phyloP scores from a whole-genome alignment of 345 rosid genomes.

The Rhizophora mangle region DNA sequence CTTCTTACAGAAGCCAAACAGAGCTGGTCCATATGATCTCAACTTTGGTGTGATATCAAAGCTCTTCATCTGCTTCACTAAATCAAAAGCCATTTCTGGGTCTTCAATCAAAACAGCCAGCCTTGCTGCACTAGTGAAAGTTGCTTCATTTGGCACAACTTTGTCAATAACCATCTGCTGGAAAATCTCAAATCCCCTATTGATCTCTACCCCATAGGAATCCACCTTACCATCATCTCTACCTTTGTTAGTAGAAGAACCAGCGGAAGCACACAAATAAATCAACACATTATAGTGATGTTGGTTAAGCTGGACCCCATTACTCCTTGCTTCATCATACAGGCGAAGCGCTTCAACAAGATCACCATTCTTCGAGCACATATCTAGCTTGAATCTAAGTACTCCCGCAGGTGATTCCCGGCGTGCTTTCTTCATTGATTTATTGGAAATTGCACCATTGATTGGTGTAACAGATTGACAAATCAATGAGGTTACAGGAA shows the following conservation, averaged over 20 bases:
- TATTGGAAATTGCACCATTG: conserved; percentile 33
- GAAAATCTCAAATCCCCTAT: conserved; percentile 79
- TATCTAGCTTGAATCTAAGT: conserved; percentile 53
- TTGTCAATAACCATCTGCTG: conserved; percentile 64
- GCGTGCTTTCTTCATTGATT: conserved; percentile 45
- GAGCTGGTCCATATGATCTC: conserved; percentile 84
- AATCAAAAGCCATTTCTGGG: conserved; percentile 84
- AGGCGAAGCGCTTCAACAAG: conserved; percentile 70
- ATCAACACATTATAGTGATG: conserved; percentile 73
- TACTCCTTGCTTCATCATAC: conserved; percentile 67
- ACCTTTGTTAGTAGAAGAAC: conserved; percentile 27
- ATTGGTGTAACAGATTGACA: conserved; percentile 29
- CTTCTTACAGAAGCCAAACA: conserved; percentile 70
- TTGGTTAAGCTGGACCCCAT: conserved; percentile 43
- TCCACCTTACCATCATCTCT: conserved; percentile 23
- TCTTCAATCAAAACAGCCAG: conserved; percentile 73
- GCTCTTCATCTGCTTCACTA: conserved; percentile 75
- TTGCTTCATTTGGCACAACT: conserved; percentile 77
- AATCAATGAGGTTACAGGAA: conserved; percentile 25
- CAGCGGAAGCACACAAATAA: conserved; percentile 64
- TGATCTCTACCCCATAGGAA: conserved; percentile 35
- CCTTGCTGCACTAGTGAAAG: conserved; percentile 80
- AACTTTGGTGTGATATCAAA: conserved; percentile 64
- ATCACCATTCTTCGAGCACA: conserved; percentile 62
- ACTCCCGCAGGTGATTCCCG: conserved; percentile 57